These are phyloP conservation scores for Macrophomina tecta DNA, from an alignment of 2,329 filamentous ascomycete species.

Conservation along the genomic window DNA sequence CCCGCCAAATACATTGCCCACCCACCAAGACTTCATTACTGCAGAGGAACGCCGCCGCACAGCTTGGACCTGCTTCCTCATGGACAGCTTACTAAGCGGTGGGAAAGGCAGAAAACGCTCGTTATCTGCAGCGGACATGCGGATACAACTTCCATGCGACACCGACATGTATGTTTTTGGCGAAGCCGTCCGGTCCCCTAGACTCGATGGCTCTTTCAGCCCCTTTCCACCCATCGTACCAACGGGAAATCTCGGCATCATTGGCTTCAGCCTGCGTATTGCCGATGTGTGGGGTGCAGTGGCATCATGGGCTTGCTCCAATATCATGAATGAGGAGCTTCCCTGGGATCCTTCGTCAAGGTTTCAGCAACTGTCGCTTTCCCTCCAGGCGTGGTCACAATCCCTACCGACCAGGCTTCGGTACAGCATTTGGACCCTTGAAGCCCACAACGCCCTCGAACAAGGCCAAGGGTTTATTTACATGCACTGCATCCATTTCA, in stretches of 20 bases:
- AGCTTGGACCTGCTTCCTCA: conserved; percentile 51
- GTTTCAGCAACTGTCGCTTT: conserved; percentile 44
- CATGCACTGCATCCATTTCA: conserved; percentile 51
- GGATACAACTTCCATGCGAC: conserved; percentile 48
- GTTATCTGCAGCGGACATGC: conserved; percentile 44
- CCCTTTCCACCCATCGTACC: conserved; percentile 40
- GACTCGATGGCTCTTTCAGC: conserved; percentile 40
- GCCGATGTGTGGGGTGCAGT: conserved; percentile 51
- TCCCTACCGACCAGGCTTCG: conserved; percentile 43
- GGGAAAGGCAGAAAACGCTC: conserved; percentile 48
- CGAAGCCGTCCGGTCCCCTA: conserved; percentile 44
- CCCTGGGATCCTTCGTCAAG: conserved; percentile 45
- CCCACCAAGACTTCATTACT: conserved; percentile 49
- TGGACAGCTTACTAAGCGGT: conserved; percentile 50
- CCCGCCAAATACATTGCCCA: conserved; percentile 40
- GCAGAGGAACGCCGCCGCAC: conserved; percentile 48
- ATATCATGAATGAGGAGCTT: conserved; percentile 43
- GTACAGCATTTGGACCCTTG: conserved; percentile 46
- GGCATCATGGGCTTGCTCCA: conserved; percentile 48
- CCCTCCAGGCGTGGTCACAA: conserved; percentile 44
- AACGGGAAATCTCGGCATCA: conserved; percentile 45
- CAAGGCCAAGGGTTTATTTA: conserved; percentile 50
- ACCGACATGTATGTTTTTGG: conserved; percentile 48
- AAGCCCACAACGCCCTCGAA: conserved; percentile 50
- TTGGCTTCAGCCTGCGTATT: conserved; percentile 46